These are phyloP conservation scores for Ogataea hybrid DNA, from an alignment of 1,139 yeast species.

Conservation along the genomic window DNA sequence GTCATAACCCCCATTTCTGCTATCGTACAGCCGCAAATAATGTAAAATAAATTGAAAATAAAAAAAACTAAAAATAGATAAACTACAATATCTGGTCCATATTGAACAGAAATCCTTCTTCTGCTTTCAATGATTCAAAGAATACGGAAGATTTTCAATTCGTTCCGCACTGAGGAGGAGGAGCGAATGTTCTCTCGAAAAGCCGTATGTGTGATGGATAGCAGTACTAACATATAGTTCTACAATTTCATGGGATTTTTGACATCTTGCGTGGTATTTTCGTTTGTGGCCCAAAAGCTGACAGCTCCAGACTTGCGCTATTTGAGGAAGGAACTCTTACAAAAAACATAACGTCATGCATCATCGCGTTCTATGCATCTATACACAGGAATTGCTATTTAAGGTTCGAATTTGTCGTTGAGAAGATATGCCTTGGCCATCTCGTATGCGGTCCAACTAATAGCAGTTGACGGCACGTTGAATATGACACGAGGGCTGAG, in stretches of 20 bases:
- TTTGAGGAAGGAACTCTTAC: conserved; percentile 3
- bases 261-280: conserved; percentile 77
- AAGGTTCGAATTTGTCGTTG: conserved; percentile 6
- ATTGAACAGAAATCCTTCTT: too few species aligned
- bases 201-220: conserved; percentile 45
- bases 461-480: conserved; percentile 96
- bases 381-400: conserved; percentile 4
- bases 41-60: background rate
- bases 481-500: conserved; percentile 88
- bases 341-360: conserved; percentile 7
- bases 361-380: conserved; percentile 9
- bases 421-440: conserved; percentile 77
- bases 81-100: background rate
- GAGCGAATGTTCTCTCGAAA: conserved; percentile 72
- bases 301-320: conserved; percentile 5
- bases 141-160: conserved; percentile 66
- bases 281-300: conserved; percentile 67
- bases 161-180: conserved; percentile 83
- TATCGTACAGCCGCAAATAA: conserved; percentile 1
- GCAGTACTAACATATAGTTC: conserved; percentile 37
- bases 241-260: conserved; percentile 78
- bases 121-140: conserved; percentile 22
- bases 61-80: background rate
- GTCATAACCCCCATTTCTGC: conserved; percentile 9
- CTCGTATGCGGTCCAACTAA: conserved; percentile 97